A percentile compares a stretch with the other conserved stretches of the same genome.
Conservation (phyloP, 805 yeast genomes). For the Hanseniaspora valbyensis region DNA sequence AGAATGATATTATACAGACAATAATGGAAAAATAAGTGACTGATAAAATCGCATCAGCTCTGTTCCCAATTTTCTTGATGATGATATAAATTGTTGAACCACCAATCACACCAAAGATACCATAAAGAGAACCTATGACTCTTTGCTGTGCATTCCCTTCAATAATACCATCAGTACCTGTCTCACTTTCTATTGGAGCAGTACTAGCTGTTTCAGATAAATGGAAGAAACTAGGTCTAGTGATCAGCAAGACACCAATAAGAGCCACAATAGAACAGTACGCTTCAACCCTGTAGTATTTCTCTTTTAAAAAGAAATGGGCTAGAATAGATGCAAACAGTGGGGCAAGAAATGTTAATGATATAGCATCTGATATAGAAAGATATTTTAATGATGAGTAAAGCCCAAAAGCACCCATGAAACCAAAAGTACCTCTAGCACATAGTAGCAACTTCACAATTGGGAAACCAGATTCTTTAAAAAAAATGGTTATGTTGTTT, state of each 20-base stretch:
- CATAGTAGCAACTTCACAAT: constrained; percentile 44
- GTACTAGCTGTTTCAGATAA: constrained; percentile 37
- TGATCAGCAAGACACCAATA: constrained; percentile 66
- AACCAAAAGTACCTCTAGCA: constrained; percentile 62
- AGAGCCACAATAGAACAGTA: constrained; percentile 58
- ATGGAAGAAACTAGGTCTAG: constrained; percentile 58
- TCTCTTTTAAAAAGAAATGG: constrained; percentile 52
- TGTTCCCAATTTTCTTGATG: constrained; percentile 61
- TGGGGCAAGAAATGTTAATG: constrained; percentile 69
- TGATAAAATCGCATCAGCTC: constrained; percentile 69
- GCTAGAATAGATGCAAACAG: constrained; percentile 67
- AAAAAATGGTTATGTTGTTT: constrained; percentile 35
- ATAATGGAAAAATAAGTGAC: constrained; percentile 66
- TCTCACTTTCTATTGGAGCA: constrained; percentile 16
- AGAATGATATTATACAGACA: constrained; percentile 43
- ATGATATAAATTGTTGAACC: constrained; percentile 59
- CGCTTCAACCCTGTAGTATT: constrained; percentile 55
- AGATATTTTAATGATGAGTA: constrained; percentile 65
- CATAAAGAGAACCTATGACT: constrained; percentile 51
- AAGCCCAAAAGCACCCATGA: constrained; percentile 67
- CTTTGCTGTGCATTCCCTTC: constrained; percentile 47
- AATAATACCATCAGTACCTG: constrained; percentile 23
- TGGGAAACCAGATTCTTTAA: constrained; percentile 62
- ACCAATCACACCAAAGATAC: constrained; percentile 57
- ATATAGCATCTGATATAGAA: constrained; percentile 69